phyloP scores from a whole-genome alignment of 2,329 filamentous ascomycete species.

The Cladophialophora immunda region DNA sequence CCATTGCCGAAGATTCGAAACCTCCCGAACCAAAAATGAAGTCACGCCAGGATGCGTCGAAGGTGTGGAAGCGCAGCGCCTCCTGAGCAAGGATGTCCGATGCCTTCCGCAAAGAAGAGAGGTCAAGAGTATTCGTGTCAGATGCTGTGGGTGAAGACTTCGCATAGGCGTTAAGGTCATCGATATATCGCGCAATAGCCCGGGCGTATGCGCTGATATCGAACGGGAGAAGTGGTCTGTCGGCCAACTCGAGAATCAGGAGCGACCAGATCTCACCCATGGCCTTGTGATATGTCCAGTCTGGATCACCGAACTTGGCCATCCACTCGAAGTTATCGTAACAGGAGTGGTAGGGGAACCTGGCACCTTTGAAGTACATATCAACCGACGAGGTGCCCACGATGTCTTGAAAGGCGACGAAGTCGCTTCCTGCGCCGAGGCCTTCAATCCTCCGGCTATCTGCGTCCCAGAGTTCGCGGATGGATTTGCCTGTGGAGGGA shows the following conservation, averaged over 20 bases:
- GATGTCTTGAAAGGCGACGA: slow-evolving; percentile 89
- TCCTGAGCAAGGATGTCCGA: slow-evolving; percentile 67
- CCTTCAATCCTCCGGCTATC: slow-evolving; percentile 69
- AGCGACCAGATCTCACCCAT: slow-evolving; percentile 82
- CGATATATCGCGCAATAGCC: slow-evolving; percentile 70
- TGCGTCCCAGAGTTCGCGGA: slow-evolving; percentile 79
- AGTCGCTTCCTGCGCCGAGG: slow-evolving; percentile 80
- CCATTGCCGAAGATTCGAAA: slow-evolving; percentile 76
- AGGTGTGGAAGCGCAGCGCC: slow-evolving; percentile 70
- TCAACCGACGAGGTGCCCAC: slow-evolving; percentile 89
- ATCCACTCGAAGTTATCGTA: slow-evolving; percentile 94
- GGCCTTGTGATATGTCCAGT: slow-evolving; percentile 79
- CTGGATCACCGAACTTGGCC: slow-evolving; percentile 78
- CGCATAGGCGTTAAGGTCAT: slow-evolving; percentile 72
- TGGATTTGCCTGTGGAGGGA: slow-evolving; percentile 65
- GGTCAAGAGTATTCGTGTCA: slow-evolving; percentile 53
- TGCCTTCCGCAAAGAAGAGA: slow-evolving; percentile 70
- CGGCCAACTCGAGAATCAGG: slow-evolving; percentile 83
- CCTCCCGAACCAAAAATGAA: slow-evolving; percentile 75
- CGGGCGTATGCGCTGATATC: slow-evolving; percentile 78
- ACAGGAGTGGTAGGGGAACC: slow-evolving; percentile 79
- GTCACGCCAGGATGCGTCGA: slow-evolving; percentile 83
- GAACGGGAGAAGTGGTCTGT: slow-evolving; percentile 82
- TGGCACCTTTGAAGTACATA: slow-evolving; percentile 75
- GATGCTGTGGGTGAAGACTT: slow-evolving; percentile 54